A percentile compares a stretch with the other conserved stretches of the same genome.
Evolutionary conservation across 352 stramenopile species (phyloP).

Genomic region (Phytophthora uliginosa): DNA sequence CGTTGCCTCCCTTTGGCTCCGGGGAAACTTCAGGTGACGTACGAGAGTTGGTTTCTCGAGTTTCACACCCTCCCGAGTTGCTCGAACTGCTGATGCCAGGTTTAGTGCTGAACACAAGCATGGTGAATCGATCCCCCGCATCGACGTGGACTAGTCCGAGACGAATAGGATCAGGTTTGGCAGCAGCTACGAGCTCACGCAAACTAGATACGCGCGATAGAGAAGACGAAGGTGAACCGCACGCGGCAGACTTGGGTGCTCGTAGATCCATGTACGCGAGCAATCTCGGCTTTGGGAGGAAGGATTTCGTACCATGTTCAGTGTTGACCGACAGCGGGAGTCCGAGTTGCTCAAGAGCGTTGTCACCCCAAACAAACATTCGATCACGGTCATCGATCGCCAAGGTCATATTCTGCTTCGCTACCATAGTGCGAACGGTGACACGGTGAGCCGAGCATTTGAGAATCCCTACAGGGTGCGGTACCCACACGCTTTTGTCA

Average conservation of each 20-base stretch:
- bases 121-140: constrained; percentile 55
- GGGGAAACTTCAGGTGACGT: constrained; percentile 5
- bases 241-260: constrained; percentile 12
- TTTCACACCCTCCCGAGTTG: neutral
- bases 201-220: constrained; percentile 36
- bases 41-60: constrained; percentile 1
- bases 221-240: neutral
- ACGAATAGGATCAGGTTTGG: constrained; percentile 34
- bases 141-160: constrained; percentile 49
- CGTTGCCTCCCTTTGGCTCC: neutral
- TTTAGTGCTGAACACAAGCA: constrained; percentile 64
- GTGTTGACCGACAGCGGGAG: constrained; percentile 10
- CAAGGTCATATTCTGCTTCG: constrained; percentile 40
- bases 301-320: constrained; percentile 14
- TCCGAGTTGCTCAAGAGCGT: constrained; percentile 50
- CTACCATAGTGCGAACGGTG: constrained; percentile 43
- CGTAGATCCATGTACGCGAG: constrained; percentile 59
- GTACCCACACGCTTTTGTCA: constrained; percentile 19
- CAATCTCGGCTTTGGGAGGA: constrained; percentile 43
- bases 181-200: constrained; percentile 40
- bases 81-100: constrained; percentile 24
- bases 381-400: constrained; percentile 59
- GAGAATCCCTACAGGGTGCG: constrained; percentile 25
- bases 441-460: constrained; percentile 40
- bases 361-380: constrained; percentile 67